A percentile compares a stretch with the other conserved stretches of the same genome.
Evolutionary conservation across 2,329 filamentous ascomycete species (phyloP).

Genomic region (Ophiostoma piceae): DNA sequence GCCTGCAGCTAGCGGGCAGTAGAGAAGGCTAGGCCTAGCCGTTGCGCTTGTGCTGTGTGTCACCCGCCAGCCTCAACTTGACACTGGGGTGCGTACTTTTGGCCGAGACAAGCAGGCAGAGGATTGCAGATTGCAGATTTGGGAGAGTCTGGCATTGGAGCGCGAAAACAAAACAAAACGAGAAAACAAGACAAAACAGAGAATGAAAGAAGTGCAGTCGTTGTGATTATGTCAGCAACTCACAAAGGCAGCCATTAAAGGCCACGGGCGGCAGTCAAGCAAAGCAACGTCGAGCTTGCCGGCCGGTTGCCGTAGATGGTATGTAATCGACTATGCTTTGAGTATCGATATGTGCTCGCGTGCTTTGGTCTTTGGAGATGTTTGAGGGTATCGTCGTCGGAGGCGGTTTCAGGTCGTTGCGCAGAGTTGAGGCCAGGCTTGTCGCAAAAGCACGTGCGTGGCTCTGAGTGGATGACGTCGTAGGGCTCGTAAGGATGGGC

Average conservation of each 20-base stretch:
- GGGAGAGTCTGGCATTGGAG: not conserved
- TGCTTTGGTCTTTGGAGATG: not conserved
- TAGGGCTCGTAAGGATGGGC: not conserved
- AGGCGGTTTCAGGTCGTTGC: not conserved
- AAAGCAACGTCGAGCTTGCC: not conserved
- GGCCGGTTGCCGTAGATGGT: not conserved
- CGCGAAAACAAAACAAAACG: not conserved
- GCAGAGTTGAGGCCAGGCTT: not conserved
- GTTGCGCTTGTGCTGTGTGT: not conserved
- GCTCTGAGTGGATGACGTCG: not conserved
- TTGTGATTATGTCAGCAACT: not conserved
- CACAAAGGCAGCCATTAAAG: conserved; percentile 25
- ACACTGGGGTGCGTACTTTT: not conserved
- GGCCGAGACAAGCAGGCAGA: not conserved
- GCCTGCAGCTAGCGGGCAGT: not conserved
- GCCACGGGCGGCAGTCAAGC: conserved; percentile 1
- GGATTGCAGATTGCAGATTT: not conserved
- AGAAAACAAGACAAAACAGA: not conserved
- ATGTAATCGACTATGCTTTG: not conserved
- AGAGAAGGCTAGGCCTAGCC: not conserved
- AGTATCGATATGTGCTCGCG: not conserved
- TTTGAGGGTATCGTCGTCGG: not conserved
- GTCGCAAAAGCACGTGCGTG: conserved; percentile 2
- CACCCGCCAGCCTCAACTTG: not conserved
- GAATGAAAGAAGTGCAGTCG: not conserved